These are phyloP conservation scores for Gossypium stocksii DNA, from an alignment of 345 rosid genomes.

Conservation along the genomic window DNA sequence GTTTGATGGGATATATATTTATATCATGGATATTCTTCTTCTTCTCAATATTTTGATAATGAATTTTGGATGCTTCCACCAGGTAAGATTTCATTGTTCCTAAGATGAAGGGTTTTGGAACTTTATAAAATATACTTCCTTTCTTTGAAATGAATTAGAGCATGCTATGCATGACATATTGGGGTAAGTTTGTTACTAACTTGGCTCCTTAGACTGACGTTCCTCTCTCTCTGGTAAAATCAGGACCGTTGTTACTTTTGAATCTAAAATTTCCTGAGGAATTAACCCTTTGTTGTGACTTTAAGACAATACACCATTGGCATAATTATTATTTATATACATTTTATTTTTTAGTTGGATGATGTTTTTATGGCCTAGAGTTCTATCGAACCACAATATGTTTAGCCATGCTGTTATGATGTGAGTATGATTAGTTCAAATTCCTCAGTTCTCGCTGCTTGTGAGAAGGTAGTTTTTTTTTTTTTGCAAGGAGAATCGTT, in stretches of 20 bases:
- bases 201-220: not conserved
- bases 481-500: not conserved
- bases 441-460: not conserved
- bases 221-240: not conserved
- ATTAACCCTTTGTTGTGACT: not conserved
- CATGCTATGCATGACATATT: not conserved
- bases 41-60: not conserved
- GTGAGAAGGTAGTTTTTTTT: not conserved
- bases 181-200: not conserved
- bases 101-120: not conserved
- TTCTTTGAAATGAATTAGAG: not conserved
- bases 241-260: not conserved
- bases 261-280: not conserved
- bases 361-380: not conserved
- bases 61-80: not conserved
- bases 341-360: not conserved
- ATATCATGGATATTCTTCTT: not conserved
- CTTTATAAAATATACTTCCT: not conserved
- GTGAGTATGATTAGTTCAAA: not conserved
- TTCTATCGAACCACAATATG: not conserved
- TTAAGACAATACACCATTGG: not conserved
- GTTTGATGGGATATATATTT: not conserved
- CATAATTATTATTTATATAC: not conserved
- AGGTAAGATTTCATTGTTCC: constrained; percentile 3
- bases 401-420: not conserved